phyloP scores from a whole-genome alignment of 306 rosid genomes.

The Dryas drummondii region DNA sequence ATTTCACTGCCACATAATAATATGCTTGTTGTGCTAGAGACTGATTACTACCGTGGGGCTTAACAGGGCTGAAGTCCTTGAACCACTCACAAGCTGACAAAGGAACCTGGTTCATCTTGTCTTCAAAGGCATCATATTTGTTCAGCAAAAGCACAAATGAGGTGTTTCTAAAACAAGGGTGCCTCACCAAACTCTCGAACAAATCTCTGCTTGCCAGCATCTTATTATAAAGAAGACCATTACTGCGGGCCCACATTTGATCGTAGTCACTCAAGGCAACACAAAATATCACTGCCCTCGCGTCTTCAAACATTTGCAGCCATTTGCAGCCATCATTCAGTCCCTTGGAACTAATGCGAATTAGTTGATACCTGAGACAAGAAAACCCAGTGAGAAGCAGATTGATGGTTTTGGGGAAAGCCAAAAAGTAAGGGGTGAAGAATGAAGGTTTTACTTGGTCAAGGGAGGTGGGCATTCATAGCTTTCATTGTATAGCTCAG shows the following conservation, averaged over 20 bases:
- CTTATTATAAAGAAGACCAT: slow-evolving; percentile 54
- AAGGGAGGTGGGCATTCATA: slow-evolving; percentile 54
- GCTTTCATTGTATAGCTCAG: slow-evolving; percentile 69
- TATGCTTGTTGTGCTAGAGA: slow-evolving; percentile 77
- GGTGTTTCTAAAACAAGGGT: slow-evolving; percentile 68
- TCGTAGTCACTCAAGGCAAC: slow-evolving; percentile 79
- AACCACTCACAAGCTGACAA: slow-evolving; percentile 85
- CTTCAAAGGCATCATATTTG: slow-evolving; percentile 78
- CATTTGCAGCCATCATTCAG: slow-evolving; percentile 82
- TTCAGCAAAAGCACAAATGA: slow-evolving; percentile 75
- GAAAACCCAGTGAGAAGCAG: slow-evolving; percentile 19
- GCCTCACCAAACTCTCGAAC: slow-evolving; percentile 72
- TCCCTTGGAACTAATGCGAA: slow-evolving; percentile 75
- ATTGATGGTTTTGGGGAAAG: slow-evolving; percentile 18
- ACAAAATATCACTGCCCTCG: slow-evolving; percentile 72
- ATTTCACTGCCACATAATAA: slow-evolving; percentile 72
- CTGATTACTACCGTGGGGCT: slow-evolving; percentile 58
- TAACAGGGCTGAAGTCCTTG: slow-evolving; percentile 69
- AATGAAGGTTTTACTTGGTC: slow-evolving; percentile 55
- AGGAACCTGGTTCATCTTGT: slow-evolving; percentile 62
- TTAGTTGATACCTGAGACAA: slow-evolving; percentile 67
- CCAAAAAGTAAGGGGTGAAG: slow-evolving; percentile 26
- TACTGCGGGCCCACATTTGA: slow-evolving; percentile 58
- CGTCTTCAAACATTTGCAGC: slow-evolving; percentile 91
- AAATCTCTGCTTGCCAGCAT: slow-evolving; percentile 71